Evolutionary conservation across 2,329 filamentous ascomycete genomes (phyloP).

Genomic region (Sarocladium kiliense): DNA sequence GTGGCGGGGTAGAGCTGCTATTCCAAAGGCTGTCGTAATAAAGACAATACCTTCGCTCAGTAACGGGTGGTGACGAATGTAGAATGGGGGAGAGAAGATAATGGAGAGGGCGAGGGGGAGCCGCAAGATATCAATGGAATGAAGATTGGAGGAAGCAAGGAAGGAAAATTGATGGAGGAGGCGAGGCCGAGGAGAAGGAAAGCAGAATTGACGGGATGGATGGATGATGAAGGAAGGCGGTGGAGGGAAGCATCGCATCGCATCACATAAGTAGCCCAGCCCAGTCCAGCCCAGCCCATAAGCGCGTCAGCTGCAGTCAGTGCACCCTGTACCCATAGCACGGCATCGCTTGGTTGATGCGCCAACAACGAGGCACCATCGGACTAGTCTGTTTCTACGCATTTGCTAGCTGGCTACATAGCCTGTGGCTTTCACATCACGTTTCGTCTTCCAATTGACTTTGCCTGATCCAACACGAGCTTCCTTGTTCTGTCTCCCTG

Average conservation of each 20-base stretch:
- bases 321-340: neutral
- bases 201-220: neutral
- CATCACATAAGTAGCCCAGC: no score
- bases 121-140: no score
- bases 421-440: no score
- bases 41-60: neutral
- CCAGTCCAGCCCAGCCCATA: no score
- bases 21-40: neutral
- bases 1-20: neutral
- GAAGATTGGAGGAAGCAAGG: neutral
- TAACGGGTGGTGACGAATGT: neutral
- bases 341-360: neutral
- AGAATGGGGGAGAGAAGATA: neutral
- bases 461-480: neutral
- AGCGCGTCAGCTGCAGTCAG: neutral
- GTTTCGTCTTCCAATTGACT: neutral
- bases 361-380: neutral
- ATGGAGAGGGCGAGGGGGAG: neutral
- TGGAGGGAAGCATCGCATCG: neutral
- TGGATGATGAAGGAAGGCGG: conserved; percentile 3
- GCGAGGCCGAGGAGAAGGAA: neutral
- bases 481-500: neutral
- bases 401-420: no score
- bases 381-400: no score
- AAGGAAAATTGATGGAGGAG: neutral